Conservation (phyloP, 2,329 filamentous ascomycete genomes). For the Domatiomyces globalis region DNA sequence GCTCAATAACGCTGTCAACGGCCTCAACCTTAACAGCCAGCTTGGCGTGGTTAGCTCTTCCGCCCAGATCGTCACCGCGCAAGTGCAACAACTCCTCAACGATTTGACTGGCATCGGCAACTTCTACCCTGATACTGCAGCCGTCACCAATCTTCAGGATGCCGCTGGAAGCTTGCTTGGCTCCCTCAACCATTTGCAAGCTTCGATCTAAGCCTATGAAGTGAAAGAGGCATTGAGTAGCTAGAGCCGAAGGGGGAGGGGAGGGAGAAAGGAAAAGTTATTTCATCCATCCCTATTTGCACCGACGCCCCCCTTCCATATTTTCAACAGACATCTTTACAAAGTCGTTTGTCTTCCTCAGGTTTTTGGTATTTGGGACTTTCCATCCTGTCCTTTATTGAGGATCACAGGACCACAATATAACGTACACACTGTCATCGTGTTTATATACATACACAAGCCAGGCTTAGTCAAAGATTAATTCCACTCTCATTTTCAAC, state of each 20-base stretch:
- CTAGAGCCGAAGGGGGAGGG: no score
- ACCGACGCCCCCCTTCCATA: neutral
- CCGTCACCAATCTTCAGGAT: neutral
- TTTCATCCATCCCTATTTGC: neutral
- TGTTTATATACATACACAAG: neutral
- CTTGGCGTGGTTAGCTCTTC: neutral
- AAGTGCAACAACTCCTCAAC: conserved; percentile 3
- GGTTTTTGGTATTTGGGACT: neutral
- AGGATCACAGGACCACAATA: neutral
- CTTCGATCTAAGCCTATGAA: neutral
- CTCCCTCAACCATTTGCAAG: neutral
- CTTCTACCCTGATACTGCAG: neutral
- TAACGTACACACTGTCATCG: neutral
- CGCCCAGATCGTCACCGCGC: neutral
- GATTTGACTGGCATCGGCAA: conserved; percentile 1
- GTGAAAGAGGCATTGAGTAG: neutral
- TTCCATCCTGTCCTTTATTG: neutral
- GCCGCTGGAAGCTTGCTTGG: conserved; percentile 2
- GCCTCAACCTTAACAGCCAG: neutral
- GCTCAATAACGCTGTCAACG: neutral
- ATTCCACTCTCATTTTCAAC: no score
- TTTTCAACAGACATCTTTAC: neutral
- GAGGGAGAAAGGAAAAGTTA: neutral
- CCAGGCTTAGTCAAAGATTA: no score
- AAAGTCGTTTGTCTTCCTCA: neutral